Conservation (phyloP, 1,284 basidiomycete genomes). For the Moesziomyces parantarcticus region DNA sequence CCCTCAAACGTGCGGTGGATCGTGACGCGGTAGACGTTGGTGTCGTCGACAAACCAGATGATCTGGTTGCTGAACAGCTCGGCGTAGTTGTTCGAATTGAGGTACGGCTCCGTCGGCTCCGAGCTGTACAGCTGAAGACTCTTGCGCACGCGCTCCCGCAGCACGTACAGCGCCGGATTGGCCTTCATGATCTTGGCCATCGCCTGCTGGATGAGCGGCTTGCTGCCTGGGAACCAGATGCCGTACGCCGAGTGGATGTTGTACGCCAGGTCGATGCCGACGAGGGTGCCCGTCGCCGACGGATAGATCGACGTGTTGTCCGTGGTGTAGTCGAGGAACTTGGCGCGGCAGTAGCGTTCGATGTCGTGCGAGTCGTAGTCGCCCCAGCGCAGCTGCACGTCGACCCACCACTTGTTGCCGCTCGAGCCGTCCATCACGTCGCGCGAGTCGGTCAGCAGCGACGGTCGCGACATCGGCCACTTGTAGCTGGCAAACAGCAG, state of each 20-base stretch:
- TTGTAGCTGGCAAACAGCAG: slow-evolving; percentile 88
- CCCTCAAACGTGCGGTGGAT: slow-evolving; percentile 99
- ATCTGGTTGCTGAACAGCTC: slow-evolving; percentile 99
- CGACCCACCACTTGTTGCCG: slow-evolving; percentile 99
- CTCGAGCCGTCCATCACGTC: slow-evolving; percentile 97
- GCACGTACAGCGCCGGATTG: slow-evolving; percentile 95
- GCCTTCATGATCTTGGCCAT: slow-evolving; percentile 99
- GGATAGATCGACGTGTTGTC: slow-evolving; percentile 92
- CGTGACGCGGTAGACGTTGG: slow-evolving; percentile 98
- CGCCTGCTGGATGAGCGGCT: slow-evolving; percentile 96
- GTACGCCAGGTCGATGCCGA: slow-evolving; percentile 97
- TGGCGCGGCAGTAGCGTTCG: slow-evolving; percentile 89
- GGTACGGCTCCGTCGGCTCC: slow-evolving; percentile 97
- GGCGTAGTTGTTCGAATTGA: slow-evolving; percentile 96
- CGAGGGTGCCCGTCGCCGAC: slow-evolving; percentile 96
- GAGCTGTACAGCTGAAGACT: slow-evolving; percentile 98
- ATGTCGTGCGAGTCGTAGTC: slow-evolving; percentile 92
- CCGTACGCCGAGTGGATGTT: slow-evolving; percentile 99
- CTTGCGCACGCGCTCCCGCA: slow-evolving; percentile 98
- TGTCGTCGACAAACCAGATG: slow-evolving; percentile 99
- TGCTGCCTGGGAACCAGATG: slow-evolving; percentile 99
- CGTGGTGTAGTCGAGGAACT: slow-evolving; percentile 91
- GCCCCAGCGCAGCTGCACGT: slow-evolving; percentile 96
- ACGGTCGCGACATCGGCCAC: slow-evolving; percentile 98
- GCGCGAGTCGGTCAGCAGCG: slow-evolving; percentile 93